These are phyloP conservation scores for Russula sp. DNA, from an alignment of 768 basidiomycete genomes.

Conservation along the genomic window DNA sequence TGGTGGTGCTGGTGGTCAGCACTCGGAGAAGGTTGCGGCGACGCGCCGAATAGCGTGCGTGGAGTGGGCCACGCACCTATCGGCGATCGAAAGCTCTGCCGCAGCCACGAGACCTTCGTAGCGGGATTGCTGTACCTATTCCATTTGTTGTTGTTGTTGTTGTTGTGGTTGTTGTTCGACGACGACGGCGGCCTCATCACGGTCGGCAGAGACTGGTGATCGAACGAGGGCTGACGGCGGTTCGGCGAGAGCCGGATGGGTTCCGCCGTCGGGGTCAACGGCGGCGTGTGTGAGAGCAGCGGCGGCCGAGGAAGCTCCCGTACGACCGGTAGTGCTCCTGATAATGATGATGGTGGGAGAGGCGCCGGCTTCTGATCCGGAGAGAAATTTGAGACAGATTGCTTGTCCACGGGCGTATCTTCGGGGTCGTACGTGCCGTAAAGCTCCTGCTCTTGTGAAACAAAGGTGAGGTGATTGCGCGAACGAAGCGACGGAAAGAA, in stretches of 20 bases:
- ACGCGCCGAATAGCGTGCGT: too few species aligned
- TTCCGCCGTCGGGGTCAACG: neutral
- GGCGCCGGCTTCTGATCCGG: neutral
- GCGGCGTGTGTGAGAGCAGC: neutral
- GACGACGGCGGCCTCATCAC: neutral
- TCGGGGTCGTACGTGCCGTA: conserved; percentile 18
- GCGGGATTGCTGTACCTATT: conserved; percentile 10
- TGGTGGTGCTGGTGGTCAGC: too few species aligned
- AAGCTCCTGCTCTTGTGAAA: conserved; percentile 20
- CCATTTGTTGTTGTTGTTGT: neutral
- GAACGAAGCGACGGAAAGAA: conserved; percentile 6
- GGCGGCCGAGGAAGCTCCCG: neutral
- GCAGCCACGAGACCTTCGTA: neutral
- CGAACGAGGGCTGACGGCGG: conserved; percentile 5
- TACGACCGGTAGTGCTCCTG: neutral
- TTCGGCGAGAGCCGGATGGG: conserved; percentile 15
- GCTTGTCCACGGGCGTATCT: neutral
- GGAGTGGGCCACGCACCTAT: conserved; percentile 9
- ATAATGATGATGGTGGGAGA: neutral
- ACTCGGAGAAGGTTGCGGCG: neutral
- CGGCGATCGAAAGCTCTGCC: conserved; percentile 1
- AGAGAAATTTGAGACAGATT: neutral
- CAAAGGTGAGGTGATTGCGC: conserved; percentile 9
- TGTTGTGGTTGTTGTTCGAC: neutral
- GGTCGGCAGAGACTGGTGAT: neutral